phyloP scores from a whole-genome alignment of 495 filamentous ascomycete species.

The Neurospora discreta region DNA sequence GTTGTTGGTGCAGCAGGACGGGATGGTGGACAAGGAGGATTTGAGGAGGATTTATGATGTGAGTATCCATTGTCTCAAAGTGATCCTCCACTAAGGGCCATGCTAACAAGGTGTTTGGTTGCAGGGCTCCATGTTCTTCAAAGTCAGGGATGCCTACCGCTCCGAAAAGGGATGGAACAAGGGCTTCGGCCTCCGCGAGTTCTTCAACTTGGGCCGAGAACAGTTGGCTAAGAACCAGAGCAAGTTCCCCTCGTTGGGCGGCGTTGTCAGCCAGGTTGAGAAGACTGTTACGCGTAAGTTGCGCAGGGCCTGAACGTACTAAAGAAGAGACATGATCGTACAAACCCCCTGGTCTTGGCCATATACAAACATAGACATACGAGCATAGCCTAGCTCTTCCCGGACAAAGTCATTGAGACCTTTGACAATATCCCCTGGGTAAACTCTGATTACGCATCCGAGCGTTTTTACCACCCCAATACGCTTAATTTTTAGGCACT shows the following conservation, averaged over 20 bases:
- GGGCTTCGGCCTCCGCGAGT: slow-evolving; percentile 13
- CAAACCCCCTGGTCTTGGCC: too few relatives aligned
- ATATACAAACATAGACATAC: neutral
- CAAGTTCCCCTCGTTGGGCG: neutral
- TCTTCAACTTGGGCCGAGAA: neutral
- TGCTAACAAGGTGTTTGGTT: neutral
- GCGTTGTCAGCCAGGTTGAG: neutral
- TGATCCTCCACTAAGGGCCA: neutral
- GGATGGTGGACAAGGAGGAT: slow-evolving; percentile 37
- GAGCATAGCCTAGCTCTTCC: neutral
- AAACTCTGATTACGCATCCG: too few relatives aligned
- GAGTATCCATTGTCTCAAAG: neutral
- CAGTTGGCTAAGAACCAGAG: neutral
- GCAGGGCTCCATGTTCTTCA: slow-evolving; percentile 21
- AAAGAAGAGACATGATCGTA: neutral
- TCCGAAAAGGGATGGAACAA: slow-evolving; percentile 17
- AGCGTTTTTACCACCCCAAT: too few relatives aligned
- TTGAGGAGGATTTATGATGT: slow-evolving; percentile 32
- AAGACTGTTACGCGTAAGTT: neutral
- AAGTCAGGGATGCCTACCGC: slow-evolving; percentile 15
- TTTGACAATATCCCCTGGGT: too few relatives aligned
- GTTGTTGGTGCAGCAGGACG: slow-evolving; percentile 37
- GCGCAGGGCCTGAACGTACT: neutral
- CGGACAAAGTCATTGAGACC: too few relatives aligned
- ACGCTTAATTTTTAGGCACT: too few relatives aligned